Percentiles rank a stretch among this genome's conserved stretches.
These are phyloP conservation scores for Aspergillus pseudoviridinutans DNA, from an alignment of 2,329 filamentous ascomycete genomes.

Conservation along the genomic window DNA sequence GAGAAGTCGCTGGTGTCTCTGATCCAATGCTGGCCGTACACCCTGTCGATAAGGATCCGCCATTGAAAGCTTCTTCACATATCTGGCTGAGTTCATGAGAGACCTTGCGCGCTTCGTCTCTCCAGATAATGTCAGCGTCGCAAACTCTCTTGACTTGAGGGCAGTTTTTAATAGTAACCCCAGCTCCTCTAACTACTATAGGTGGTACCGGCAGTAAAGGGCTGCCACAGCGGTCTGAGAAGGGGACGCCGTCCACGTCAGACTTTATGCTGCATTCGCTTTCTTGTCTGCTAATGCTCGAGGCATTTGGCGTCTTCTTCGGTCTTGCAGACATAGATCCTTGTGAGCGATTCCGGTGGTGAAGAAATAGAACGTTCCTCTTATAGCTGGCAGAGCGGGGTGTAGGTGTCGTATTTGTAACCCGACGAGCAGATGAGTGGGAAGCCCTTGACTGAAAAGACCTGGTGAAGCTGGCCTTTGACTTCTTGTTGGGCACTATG, in stretches of 20 bases:
- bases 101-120: constrained; percentile 77
- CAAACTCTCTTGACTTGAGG: constrained; percentile 41
- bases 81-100: constrained; percentile 83
- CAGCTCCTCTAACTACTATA: constrained; percentile 32
- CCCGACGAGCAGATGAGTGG: constrained; percentile 45
- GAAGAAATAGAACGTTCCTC: constrained; percentile 61
- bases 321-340: constrained; percentile 22
- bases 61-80: constrained; percentile 88
- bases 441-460: constrained; percentile 46
- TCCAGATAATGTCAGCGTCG: constrained; percentile 51
- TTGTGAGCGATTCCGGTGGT: constrained; percentile 44
- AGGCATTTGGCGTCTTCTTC: constrained; percentile 14
- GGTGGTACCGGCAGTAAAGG: constrained; percentile 39
- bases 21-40: constrained; percentile 44
- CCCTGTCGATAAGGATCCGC: constrained; percentile 53
- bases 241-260: constrained; percentile 13
- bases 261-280: constrained; percentile 23
- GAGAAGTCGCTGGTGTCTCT: constrained; percentile 50
- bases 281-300: constrained; percentile 21
- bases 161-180: constrained; percentile 24
- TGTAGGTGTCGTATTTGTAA: constrained; percentile 29
- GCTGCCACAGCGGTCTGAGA: constrained; percentile 29
- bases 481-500: constrained; percentile 28
- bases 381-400: constrained; percentile 51
- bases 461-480: constrained; percentile 31